Base-by-base conservation (phyloP, 495 filamentous ascomycete species). In the Penicillium coprophilum region DNA sequence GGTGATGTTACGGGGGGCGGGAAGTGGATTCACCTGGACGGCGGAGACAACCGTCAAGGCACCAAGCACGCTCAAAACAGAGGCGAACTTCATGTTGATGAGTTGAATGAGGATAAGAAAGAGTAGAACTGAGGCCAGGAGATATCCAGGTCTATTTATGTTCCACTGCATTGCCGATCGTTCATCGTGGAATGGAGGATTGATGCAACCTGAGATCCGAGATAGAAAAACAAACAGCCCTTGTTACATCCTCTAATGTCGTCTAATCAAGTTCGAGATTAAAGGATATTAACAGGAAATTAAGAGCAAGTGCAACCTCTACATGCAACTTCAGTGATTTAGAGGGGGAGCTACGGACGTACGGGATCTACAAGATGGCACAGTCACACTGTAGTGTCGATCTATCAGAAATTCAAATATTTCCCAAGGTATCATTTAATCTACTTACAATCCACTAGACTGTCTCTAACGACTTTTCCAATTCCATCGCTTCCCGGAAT, bases 401-500 rank as follows among this genome's bases (percentile, higher is more conserved):
- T 28, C 23, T 28, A 46, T 17, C 43, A 19, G 6, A 1, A 30
- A 28, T 6, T 50, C 21, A 20, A 38, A n/a, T n/a, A 27, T 9
- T 17, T n/a, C 11, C 21, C 23, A 50, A 36, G 27, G 28, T 53
- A 30, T 34, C 40, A 57, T 45, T 52, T 43, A 43, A 39, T 27
- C 6, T 20, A 46, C n/a, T 36, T 39, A 27, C 43, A 56, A 27
- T 23, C 20, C 17, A 34, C 34, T 40, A 47, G 45, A 36, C 55
- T 68, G 70, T 19, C 41, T 73, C 73, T 56, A 86, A 66, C 17
- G 72, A 68, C 59, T 77, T 75, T 75, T 95, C 91, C 49, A 92
- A 64, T 41, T 84, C 77, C 68, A 93, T 77, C 19, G 90, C 70
- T 70, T 96, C 92, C 53, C 83, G 78, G 70, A 92, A 92, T 41